Percentiles rank a stretch among this genome's conserved stretches.
These are phyloP conservation scores for Russula sp. DNA, from an alignment of 768 basidiomycete species.

Conservation along the genomic window DNA sequence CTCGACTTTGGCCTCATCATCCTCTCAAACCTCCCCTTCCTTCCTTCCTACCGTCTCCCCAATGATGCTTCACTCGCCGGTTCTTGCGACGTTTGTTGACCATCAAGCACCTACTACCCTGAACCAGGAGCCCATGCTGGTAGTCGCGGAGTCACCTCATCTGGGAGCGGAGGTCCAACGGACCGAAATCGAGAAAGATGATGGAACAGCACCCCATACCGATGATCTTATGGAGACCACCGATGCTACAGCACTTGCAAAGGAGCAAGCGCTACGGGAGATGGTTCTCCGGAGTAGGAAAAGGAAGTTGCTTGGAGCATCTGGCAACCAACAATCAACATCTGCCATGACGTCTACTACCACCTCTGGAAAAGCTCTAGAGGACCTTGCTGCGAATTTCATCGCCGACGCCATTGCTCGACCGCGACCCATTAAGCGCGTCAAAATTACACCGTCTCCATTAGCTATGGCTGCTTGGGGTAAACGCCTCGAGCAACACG, in stretches of 20 bases:
- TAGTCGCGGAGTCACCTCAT: neutral
- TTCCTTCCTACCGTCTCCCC: neutral
- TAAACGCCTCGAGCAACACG: conserved; percentile 40
- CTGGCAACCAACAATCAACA: conserved; percentile 32
- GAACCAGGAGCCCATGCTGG: neutral
- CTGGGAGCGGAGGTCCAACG: neutral
- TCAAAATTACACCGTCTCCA: conserved; percentile 17
- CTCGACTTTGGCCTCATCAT: neutral
- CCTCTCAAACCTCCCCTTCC: neutral
- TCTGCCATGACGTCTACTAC: conserved; percentile 20
- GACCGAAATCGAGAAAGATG: neutral
- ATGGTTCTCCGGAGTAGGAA: conserved; percentile 33
- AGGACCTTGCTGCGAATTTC: conserved; percentile 12
- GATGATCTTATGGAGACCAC: neutral
- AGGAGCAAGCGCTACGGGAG: conserved; percentile 33
- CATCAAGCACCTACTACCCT: neutral
- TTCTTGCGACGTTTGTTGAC: neutral
- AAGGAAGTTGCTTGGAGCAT: conserved; percentile 22
- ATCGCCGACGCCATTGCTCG: conserved; percentile 12
- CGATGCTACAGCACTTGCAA: conserved; percentile 29
- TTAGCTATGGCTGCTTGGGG: conserved; percentile 36
- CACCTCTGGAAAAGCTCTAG: neutral
- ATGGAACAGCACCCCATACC: neutral
- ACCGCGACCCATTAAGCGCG: conserved; percentile 19
- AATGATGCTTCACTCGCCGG: neutral